Evolutionary conservation across 2,329 filamentous ascomycete species (phyloP), one percentile per base, ranked within the genome.

Genomic region (Parastagonospora nodorum): DNA sequence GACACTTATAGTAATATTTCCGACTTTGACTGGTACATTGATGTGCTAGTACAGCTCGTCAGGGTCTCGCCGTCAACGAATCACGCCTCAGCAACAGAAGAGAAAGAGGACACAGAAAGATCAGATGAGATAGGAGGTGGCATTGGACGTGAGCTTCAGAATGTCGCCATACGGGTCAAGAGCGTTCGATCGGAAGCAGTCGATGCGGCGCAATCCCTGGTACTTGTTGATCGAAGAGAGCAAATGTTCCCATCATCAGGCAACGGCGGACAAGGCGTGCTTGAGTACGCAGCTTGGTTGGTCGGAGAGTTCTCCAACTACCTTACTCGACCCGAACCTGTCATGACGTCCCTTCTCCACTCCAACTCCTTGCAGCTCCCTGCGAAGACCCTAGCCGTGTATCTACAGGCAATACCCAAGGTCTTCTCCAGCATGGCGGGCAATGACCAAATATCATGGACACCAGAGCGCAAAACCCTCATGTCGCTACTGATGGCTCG

Each of bases 1-100:
- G 88, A 92, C 58, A 96, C 92, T 54, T 99, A 97, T 71, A 83
- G 84, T 33, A 90, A 92, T 66, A 80, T 99, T 41, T 78, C 82
- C 45, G 93, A 99, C 69, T 99, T 99, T 71, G 93, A 97, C 61
- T 99, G 94, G 94, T 97, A 97, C 72, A 88, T 97, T 59, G 90
- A 94, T 60, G 85, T 96, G 27, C 78, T 99, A 28, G 88, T 90
- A 5, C 91, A 96, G 68, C 82, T 99, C 11, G 85, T 97, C 35
- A 86, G 88, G 38, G 77, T 68, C 81, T 90, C 75, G 79, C 87
- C 78, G 7, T 15, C 88, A 78, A 70, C 74, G 1, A 73, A 70
- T 50, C 36, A 57, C 15, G 46, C 53, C 27, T 56, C 63, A 4
- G 37, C 57, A 8, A 31, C 55, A 39, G 66, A 68, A 36, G 66